Percentiles rank a stretch among this genome's conserved stretches.
Conservation (phyloP, 106 monocot genomes). For the Allium cepa region DNA sequence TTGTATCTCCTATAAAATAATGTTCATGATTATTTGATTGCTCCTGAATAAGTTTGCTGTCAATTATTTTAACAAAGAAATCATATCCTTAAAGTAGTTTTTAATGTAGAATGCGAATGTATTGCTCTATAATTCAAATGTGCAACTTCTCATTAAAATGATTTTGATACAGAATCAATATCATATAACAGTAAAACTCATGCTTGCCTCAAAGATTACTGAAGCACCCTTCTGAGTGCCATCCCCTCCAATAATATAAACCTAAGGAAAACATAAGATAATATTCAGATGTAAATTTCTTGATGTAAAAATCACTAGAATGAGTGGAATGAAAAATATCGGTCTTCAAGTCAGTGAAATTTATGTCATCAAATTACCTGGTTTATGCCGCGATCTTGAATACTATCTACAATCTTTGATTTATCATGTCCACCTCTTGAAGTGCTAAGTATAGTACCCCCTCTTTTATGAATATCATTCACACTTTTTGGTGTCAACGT, state of each 20-base stretch:
- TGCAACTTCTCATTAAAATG: too few relatives aligned
- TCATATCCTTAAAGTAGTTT: background rate
- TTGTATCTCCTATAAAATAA: conserved; percentile 38
- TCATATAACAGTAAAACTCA: background rate
- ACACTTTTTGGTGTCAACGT: conserved; percentile 28
- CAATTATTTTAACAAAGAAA: background rate
- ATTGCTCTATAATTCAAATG: too few relatives aligned
- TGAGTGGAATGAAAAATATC: background rate
- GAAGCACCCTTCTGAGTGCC: conserved; percentile 92
- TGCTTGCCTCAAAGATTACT: conserved; percentile 64
- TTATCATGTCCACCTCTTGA: conserved; percentile 38
- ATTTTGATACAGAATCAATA: too few relatives aligned
- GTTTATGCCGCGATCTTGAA: conserved; percentile 28
- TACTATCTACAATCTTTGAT: conserved; percentile 30
- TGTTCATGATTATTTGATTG: background rate
- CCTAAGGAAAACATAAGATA: conserved; percentile 26
- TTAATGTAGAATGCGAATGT: background rate
- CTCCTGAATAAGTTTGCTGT: background rate
- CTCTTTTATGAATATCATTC: conserved; percentile 76
- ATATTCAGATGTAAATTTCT: background rate
- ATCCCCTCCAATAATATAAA: conserved; percentile 89
- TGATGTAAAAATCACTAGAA: conserved; percentile 1
- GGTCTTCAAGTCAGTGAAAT: background rate
- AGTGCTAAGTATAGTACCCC: conserved; percentile 74
- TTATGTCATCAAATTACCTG: conserved; percentile 13